A percentile compares a stretch with the other conserved stretches of the same genome.
Conservation (phyloP, 2,329 filamentous ascomycete species). For the Botrytis medusae region DNA sequence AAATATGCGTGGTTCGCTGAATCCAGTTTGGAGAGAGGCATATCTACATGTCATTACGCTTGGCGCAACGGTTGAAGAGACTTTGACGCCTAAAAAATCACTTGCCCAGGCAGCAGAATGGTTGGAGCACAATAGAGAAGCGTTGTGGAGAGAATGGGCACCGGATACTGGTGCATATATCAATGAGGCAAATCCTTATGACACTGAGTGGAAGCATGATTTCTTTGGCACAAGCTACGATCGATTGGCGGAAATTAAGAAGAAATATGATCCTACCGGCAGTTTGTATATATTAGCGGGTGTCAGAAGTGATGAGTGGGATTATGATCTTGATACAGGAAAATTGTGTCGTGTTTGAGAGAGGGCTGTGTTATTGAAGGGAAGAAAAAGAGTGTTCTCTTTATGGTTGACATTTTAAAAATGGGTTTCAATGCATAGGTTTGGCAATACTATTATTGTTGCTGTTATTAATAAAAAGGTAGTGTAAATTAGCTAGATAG, state of each 20-base stretch:
- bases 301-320: background rate
- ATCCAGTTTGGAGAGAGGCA: slow-evolving; percentile 44
- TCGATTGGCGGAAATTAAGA: slow-evolving; percentile 39
- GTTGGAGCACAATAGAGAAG: slow-evolving; percentile 21
- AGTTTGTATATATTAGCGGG: slow-evolving; percentile 42
- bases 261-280: slow-evolving; percentile 43
- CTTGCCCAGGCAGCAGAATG: background rate
- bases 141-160: slow-evolving; percentile 39
- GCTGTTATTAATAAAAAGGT: no score
- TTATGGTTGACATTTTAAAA: no score
- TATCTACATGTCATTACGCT: background rate
- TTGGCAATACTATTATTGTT: no score
- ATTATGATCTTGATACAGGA: slow-evolving; percentile 4
- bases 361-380: no score
- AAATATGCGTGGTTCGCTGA: slow-evolving; percentile 41
- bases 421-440: no score
- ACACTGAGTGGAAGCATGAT: slow-evolving; percentile 38
- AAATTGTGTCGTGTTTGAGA: background rate
- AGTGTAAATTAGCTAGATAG: no score
- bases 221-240: slow-evolving; percentile 43
- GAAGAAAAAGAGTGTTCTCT: no score
- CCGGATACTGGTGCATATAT: slow-evolving; percentile 46
- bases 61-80: background rate
- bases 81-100: slow-evolving; percentile 8
- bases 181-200: slow-evolving; percentile 41